These are phyloP conservation scores for Solanum pennellii DNA, from an alignment of 257 asterid species.

Conservation along the genomic window DNA sequence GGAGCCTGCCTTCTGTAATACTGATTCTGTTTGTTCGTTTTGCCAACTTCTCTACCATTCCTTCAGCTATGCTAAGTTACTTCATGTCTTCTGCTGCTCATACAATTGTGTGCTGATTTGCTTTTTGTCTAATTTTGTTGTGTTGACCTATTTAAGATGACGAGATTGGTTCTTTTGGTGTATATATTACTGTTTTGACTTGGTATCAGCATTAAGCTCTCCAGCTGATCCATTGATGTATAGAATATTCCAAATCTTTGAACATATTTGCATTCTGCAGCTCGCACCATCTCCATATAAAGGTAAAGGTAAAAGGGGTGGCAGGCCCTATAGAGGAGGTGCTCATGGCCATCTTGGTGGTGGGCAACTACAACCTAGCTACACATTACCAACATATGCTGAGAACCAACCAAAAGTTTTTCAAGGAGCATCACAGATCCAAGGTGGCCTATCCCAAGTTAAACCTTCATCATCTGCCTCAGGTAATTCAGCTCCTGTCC, in stretches of 20 bases:
- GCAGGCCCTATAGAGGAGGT: slow-evolving; percentile 15
- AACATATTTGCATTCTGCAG: slow-evolving; percentile 25
- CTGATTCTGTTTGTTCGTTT: not conserved
- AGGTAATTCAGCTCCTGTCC: slow-evolving; percentile 6
- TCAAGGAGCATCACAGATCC: slow-evolving; percentile 13
- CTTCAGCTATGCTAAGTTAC: not conserved
- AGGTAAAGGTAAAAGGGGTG: slow-evolving; percentile 16
- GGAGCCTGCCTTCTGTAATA: not conserved
- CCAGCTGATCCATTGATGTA: not conserved
- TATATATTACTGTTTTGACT: not conserved
- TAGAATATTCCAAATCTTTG: not conserved
- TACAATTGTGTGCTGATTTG: not conserved
- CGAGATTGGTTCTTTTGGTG: not conserved
- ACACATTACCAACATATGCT: slow-evolving; percentile 3
- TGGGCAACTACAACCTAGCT: slow-evolving; percentile 9
- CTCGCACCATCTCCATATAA: slow-evolving; percentile 27
- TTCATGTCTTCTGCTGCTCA: not conserved
- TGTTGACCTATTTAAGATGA: not conserved
- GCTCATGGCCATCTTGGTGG: slow-evolving; percentile 18
- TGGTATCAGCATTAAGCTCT: not conserved
- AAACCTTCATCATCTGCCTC: slow-evolving; percentile 5
- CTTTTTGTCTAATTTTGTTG: not conserved
- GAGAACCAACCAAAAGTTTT: slow-evolving; percentile 7
- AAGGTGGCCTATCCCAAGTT: slow-evolving; percentile 14
- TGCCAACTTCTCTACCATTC: not conserved